Base-by-base conservation (phyloP, 2,329 filamentous ascomycete species). In the Fusarium veterinarium region DNA sequence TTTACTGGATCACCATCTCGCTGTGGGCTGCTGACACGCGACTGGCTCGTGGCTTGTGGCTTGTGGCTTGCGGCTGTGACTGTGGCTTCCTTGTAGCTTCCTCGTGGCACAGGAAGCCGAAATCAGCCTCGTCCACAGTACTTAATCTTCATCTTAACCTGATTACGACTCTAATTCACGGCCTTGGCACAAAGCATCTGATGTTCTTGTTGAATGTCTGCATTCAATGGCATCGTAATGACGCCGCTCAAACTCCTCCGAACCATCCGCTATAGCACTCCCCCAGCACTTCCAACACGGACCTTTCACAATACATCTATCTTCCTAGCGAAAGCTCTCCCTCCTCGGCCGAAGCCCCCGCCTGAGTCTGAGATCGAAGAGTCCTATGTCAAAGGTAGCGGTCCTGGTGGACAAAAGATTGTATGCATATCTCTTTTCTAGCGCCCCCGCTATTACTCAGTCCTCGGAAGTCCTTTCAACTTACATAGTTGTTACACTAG, bases 391-490 rank as follows among this genome's bases (percentile, higher is more conserved):
- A 97, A 96, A 80, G 96, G 96, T 76, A 93, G 90, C 75, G 96
- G 96, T 3, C 95, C 96, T 0, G 96, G 96, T 30, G 96, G 96
- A 0, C 96, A 99, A 80, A 98, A 98, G 81, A 98, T 98, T 84
- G 92, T 94, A 83, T 31, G 12, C 40, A 33, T 60, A 63, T 13
- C 44, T 48, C 3, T 53, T 20, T 17, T 25, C 20, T 37, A 13
- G 13, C n/a, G 17, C 40, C n/a, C 4, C 28, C 8, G 13, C 19
- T 17, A 40, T 38, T 30, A 7, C 20, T 44, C 17, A 28, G 25
- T 17, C 23, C 16, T 35, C 6, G 10, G 23, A 31, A 20, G 28
- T 28, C 10, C 33, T 28, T 11, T 30, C 37, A 19, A 58, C 67
- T 67, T 42, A 73, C 51, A 65, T 53, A 35, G 20, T 48, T 25